Base-by-base conservation (phyloP, 768 basidiomycete species). In the Pholiota microspora region DNA sequence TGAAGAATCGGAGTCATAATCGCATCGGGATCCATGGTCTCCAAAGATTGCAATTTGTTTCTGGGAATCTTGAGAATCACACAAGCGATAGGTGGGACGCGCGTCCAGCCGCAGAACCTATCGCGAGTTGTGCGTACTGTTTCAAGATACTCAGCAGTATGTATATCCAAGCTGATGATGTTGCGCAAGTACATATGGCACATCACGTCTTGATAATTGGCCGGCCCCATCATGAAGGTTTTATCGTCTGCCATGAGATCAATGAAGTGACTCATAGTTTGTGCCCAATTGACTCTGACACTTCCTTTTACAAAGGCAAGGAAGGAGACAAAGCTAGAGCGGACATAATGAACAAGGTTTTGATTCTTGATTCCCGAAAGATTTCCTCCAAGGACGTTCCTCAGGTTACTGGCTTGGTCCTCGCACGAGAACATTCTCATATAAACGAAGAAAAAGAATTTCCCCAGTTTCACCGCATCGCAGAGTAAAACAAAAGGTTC, bases 291-390 rank as follows among this genome's bases (percentile, higher is more conserved):
- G 2, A 62, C 64, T 2, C 60, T 38, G 0, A 75, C 63, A 34
- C 70, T 66, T 18, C 64, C 64, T 54, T 73, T 75, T 29, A 82
- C 67, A 10, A 74, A 59, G 13, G 61, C 60, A 13, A 86, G 64
- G 36, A 86, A 64, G 2, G 70, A 57, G 1, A 69, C 80, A 49
- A 84, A 83, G 28, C 73, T 77, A 32, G 69, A 68, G 10, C 84
- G 75, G 8, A 65, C 72, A 58, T 85, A 84, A 55, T 79, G 79
- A 18, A 74, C 24, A 27, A 70, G 55, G 27, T 54, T 61, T 9
- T 64, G 59, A 15, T 59, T 61, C 3, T 42, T n/a, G 1, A 72
- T 13, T 0, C 59, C 31, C 2, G 44, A 13, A 0, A 47, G 8
- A 27, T 27, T 16, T 8, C 32, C 45, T 31, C 7, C 29, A 6